Conservation (phyloP, 805 yeast species). For the Saccharomycopsis sp. region DNA sequence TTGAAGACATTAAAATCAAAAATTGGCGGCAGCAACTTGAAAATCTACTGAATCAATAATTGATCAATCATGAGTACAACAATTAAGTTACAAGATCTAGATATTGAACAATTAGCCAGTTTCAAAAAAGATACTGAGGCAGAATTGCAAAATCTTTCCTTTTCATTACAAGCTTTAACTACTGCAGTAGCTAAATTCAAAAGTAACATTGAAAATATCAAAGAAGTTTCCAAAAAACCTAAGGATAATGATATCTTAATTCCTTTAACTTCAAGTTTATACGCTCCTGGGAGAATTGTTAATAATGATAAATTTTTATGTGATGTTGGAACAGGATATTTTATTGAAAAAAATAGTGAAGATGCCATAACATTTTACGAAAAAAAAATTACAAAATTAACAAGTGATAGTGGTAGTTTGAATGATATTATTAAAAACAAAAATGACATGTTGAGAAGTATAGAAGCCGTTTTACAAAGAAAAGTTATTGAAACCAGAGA, state of each 20-base stretch:
- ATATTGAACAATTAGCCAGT: constrained; percentile 76
- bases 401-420: constrained; percentile 62
- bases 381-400: constrained; percentile 60
- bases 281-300: constrained; percentile 73
- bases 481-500: constrained; percentile 27
- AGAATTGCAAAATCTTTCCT: constrained; percentile 78
- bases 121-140: constrained; percentile 75
- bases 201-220: constrained; percentile 70
- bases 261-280: constrained; percentile 81
- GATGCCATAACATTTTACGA: constrained; percentile 68
- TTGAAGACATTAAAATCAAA: no score
- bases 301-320: constrained; percentile 67
- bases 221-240: constrained; percentile 30
- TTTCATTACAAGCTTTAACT: constrained; percentile 72
- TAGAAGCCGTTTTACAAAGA: constrained; percentile 46
- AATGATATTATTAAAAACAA: constrained; percentile 70
- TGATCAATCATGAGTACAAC: no score
- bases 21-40: no score
- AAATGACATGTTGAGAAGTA: constrained; percentile 47
- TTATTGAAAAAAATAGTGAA: constrained; percentile 62
- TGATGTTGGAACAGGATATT: constrained; percentile 95
- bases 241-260: constrained; percentile 46
- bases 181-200: constrained; percentile 74
- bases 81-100: constrained; percentile 50
- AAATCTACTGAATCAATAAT: no score